These are phyloP conservation scores for Fomes fomentarius DNA, from an alignment of 1,284 basidiomycete species.

Conservation along the genomic window DNA sequence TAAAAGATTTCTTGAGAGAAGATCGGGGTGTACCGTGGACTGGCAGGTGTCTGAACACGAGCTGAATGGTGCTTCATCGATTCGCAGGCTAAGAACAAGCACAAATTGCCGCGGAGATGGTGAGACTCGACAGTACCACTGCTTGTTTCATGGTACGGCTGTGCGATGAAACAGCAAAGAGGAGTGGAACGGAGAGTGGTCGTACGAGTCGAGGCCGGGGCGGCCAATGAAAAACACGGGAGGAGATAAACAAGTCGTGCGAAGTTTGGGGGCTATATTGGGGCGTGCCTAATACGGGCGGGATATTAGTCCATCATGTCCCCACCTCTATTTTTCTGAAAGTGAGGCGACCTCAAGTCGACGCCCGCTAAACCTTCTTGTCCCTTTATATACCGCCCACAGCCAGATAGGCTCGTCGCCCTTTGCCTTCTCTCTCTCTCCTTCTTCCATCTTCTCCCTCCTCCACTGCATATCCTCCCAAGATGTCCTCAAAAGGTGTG, in stretches of 20 bases:
- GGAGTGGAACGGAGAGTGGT: not conserved
- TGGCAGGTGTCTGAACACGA: constrained; percentile 5
- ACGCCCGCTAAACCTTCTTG: constrained; percentile 18
- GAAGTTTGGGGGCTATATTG: constrained; percentile 25
- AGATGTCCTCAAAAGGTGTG: constrained; percentile 42
- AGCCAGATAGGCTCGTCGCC: not conserved
- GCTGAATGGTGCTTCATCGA: not conserved
- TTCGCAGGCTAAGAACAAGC: not conserved
- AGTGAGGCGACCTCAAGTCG: constrained; percentile 25
- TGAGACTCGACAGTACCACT: not conserved
- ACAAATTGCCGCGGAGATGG: not conserved
- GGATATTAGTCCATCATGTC: constrained; percentile 19
- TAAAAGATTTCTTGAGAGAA: not conserved
- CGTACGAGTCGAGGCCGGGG: constrained; percentile 13
- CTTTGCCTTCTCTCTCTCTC: constrained; percentile 10
- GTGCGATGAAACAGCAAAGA: not conserved
- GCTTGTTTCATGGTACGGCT: not conserved
- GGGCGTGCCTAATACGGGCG: constrained; percentile 6
- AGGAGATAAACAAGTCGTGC: constrained; percentile 18
- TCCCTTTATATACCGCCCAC: constrained; percentile 21
- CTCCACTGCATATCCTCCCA: constrained; percentile 10
- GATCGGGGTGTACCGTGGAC: not conserved
- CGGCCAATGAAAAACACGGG: constrained; percentile 13
- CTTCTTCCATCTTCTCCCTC: constrained; percentile 5
- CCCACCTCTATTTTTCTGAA: constrained; percentile 27